phyloP scores from a whole-genome alignment of 108 stramenopile species.

The Cafeteria roenbergensis region DNA sequence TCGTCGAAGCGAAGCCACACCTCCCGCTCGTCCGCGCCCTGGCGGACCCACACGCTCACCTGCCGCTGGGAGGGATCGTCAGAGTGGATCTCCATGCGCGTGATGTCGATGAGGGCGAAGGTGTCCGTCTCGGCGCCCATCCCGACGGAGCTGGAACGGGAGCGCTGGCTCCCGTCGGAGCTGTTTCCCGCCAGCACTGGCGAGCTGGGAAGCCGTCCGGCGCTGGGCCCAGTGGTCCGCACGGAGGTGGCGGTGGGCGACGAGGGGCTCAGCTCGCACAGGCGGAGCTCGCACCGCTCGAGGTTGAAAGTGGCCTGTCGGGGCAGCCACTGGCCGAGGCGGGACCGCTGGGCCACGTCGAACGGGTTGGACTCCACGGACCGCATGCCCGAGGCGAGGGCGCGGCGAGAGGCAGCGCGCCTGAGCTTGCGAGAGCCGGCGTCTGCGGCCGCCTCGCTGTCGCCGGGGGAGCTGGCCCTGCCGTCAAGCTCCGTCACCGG shows the following conservation, averaged over 20 bases:
- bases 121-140: too few relatives aligned
- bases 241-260: not conserved
- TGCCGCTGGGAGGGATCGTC: too few relatives aligned
- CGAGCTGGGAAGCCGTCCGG: not conserved
- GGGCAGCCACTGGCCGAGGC: not conserved
- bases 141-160: too few relatives aligned
- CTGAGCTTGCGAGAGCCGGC: not conserved
- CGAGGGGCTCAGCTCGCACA: not conserved
- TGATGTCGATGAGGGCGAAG: too few relatives aligned
- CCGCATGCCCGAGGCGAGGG: not conserved
- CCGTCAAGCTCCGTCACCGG: not conserved
- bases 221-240: not conserved
- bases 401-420: not conserved
- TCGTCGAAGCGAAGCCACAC: too few relatives aligned
- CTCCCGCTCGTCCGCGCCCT: too few relatives aligned
- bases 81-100: too few relatives aligned
- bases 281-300: not conserved
- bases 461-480: too few relatives aligned
- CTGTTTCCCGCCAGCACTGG: not conserved
- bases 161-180: too few relatives aligned
- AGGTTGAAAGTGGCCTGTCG: not conserved
- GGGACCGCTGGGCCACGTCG: not conserved
- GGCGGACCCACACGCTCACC: too few relatives aligned
- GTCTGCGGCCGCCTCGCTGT: not conserved
- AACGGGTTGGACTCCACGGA: not conserved